phyloP scores from a whole-genome alignment of 768 basidiomycete genomes.

The Stropharia rugosoannulata region DNA sequence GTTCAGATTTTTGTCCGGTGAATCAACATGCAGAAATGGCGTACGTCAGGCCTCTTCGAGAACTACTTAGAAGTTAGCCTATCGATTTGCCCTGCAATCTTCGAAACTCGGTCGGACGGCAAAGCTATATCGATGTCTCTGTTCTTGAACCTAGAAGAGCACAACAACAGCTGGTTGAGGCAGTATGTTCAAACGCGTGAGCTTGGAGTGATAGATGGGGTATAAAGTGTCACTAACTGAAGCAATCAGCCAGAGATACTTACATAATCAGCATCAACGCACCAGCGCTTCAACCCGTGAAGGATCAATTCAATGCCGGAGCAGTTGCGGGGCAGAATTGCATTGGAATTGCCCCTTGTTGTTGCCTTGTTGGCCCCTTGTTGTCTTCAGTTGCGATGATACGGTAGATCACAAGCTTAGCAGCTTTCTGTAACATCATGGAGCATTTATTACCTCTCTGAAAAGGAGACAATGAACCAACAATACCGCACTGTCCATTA shows the following conservation, averaged over 20 bases:
- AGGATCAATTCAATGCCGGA: background rate
- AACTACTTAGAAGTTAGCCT: too few relatives aligned
- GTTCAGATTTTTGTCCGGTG: background rate
- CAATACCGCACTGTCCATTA: too few relatives aligned
- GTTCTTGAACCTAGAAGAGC: background rate
- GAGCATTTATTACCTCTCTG: too few relatives aligned
- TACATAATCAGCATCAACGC: background rate
- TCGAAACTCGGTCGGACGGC: background rate
- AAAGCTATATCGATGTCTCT: background rate
- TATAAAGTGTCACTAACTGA: too few relatives aligned
- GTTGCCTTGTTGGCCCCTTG: too few relatives aligned
- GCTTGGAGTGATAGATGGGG: background rate
- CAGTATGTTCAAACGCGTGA: background rate
- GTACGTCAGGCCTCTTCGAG: background rate
- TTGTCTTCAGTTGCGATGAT: too few relatives aligned
- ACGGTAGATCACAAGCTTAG: too few relatives aligned
- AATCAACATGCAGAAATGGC: background rate
- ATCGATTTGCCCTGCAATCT: constrained; percentile 1
- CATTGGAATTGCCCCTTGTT: too few relatives aligned
- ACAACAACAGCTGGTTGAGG: background rate
- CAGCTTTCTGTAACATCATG: too few relatives aligned
- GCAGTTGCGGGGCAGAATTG: too few relatives aligned
- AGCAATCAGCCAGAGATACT: background rate
- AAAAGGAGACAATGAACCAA: too few relatives aligned
- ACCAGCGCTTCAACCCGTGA: background rate